Percentiles rank a stretch among this genome's conserved stretches.
Conservation (phyloP, 306 rosid species). For the Quercus alba region DNA sequence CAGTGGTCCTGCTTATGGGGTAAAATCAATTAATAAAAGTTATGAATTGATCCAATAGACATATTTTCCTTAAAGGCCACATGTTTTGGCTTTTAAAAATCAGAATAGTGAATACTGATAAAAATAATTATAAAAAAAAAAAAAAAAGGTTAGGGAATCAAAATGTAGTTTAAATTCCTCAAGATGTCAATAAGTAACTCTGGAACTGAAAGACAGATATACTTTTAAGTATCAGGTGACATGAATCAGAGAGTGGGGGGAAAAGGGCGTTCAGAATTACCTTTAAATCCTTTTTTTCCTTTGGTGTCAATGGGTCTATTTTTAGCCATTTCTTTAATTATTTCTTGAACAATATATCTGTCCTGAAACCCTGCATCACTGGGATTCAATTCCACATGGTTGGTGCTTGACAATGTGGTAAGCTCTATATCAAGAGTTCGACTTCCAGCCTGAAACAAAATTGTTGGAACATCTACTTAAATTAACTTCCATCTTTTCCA, state of each 20-base stretch:
- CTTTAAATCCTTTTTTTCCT: conserved; percentile 83
- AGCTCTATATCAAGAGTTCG: conserved; percentile 87
- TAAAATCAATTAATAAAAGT: neutral
- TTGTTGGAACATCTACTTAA: neutral
- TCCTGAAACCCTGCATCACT: conserved; percentile 98
- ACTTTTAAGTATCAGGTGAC: conserved; percentile 2
- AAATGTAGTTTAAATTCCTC: neutral
- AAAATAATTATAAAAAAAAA: no score
- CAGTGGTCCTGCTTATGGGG: neutral
- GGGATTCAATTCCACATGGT: conserved; percentile 86
- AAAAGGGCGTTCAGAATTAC: conserved; percentile 24
- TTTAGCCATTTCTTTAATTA: conserved; percentile 93
- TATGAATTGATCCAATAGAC: neutral
- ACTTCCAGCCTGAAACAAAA: conserved; percentile 78
- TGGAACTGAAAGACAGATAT: neutral
- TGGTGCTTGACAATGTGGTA: conserved; percentile 79
- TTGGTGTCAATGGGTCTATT: conserved; percentile 82
- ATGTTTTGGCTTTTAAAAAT: neutral
- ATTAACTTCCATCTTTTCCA: neutral
- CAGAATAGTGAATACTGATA: neutral
- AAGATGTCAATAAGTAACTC: neutral
- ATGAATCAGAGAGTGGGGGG: neutral
- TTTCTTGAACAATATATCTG: conserved; percentile 86
- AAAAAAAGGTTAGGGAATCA: neutral
- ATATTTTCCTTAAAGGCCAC: neutral